Percentiles rank a stretch among this genome's conserved stretches.
phyloP scores from a whole-genome alignment of 208 protist genomes.

The Trypanosoma rangeli region DNA sequence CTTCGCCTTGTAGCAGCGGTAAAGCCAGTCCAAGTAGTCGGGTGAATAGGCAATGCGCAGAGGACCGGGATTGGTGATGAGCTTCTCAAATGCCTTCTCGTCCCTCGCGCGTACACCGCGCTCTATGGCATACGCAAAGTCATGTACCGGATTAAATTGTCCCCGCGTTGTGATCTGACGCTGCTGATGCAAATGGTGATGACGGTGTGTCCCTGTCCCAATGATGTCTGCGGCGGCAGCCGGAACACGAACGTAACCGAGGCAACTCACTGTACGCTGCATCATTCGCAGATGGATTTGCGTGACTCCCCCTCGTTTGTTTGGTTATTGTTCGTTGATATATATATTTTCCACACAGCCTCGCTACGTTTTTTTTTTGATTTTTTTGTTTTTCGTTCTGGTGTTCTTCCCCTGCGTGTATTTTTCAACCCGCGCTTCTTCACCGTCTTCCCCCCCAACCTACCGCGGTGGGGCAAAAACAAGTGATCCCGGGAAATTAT shows the following conservation, averaged over 20 bases:
- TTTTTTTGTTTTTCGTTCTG: neutral
- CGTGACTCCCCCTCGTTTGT: neutral
- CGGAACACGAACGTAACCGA: neutral
- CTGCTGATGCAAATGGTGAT: neutral
- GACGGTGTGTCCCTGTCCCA: conserved; percentile 5
- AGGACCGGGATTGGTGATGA: conserved; percentile 84
- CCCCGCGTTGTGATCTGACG: conserved; percentile 66
- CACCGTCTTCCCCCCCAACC: too few relatives aligned
- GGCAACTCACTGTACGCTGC: neutral
- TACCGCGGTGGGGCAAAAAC: too few relatives aligned
- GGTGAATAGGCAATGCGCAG: conserved; percentile 77
- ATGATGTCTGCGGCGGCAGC: neutral
- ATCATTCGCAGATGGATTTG: neutral
- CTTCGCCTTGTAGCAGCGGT: conserved; percentile 71
- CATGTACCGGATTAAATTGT: conserved; percentile 86
- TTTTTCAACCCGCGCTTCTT: too few relatives aligned
- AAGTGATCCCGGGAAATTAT: too few relatives aligned
- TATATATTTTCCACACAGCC: too few relatives aligned
- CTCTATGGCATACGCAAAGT: conserved; percentile 52
- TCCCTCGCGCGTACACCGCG: conserved; percentile 36
- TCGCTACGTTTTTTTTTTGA: too few relatives aligned
- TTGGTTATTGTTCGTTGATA: neutral
- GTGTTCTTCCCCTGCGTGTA: too few relatives aligned
- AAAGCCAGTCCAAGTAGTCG: conserved; percentile 90
- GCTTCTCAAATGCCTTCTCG: conserved; percentile 56